A percentile compares a stretch with the other conserved stretches of the same genome.
These are phyloP conservation scores for Priceomyces carsonii DNA, from an alignment of 805 yeast genomes.

Conservation along the genomic window DNA sequence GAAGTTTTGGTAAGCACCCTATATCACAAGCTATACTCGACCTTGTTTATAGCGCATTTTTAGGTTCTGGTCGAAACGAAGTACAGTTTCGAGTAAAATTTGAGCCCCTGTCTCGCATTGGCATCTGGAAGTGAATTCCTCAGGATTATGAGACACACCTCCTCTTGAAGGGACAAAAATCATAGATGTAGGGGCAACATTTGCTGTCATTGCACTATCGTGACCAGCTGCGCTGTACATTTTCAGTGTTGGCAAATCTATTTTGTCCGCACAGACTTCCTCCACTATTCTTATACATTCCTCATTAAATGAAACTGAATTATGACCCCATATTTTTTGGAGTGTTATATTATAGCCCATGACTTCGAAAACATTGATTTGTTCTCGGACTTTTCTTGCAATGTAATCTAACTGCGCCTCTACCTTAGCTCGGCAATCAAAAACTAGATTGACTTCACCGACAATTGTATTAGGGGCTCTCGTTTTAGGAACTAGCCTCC, in stretches of 20 bases:
- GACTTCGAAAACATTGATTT: too few species aligned
- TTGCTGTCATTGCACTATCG: slow-evolving; percentile 62
- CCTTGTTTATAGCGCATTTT: too few species aligned
- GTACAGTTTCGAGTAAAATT: slow-evolving; percentile 50
- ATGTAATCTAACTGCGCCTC: slow-evolving; percentile 44
- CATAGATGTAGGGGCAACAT: slow-evolving; percentile 68
- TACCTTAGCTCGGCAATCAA: slow-evolving; percentile 57
- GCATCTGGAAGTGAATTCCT: slow-evolving; percentile 64
- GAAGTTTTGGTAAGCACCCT: too few species aligned
- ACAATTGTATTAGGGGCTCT: slow-evolving; percentile 70
- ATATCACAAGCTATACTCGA: too few species aligned
- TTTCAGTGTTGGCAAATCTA: slow-evolving; percentile 33
- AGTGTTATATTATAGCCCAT: slow-evolving; percentile 30
- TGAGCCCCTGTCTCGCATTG: slow-evolving; percentile 59
- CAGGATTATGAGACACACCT: slow-evolving; percentile 68
- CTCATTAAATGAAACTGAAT: too few species aligned
- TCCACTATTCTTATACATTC: too few species aligned
- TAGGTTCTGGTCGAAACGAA: slow-evolving; percentile 28
- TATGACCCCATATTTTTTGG: too few species aligned
- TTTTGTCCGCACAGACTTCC: too few species aligned
- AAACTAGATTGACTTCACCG: slow-evolving; percentile 54
- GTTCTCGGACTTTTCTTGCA: slow-evolving; percentile 36
- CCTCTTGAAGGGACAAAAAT: slow-evolving; percentile 68
- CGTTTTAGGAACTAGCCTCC: slow-evolving; percentile 57
- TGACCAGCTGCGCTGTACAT: slow-evolving; percentile 74